Evolutionary conservation across 148 eudicot genomes (phyloP), one percentile per base, ranked within the genome.

Genomic region (Dianthus caryophyllus): DNA sequence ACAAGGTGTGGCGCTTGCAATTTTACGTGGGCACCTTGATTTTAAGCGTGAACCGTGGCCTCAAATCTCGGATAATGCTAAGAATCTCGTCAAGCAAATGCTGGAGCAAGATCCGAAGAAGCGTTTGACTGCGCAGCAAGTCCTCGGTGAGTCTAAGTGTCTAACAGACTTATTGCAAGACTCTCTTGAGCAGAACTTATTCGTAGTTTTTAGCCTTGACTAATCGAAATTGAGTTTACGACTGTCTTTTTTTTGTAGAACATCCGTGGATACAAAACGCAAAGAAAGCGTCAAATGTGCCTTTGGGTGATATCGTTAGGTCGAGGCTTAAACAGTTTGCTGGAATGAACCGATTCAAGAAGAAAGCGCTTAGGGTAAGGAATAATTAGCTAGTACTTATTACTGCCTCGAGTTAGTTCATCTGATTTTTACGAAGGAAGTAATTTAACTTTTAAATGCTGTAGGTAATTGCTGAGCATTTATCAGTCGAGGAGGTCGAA

Each of bases 21-120:
- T 90, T 25, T 69, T 90, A 64, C 74, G 97, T 20, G 97, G 97
- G 4, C 78, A 73, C 41, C 63, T 90, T 36, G 97, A 90, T 81
- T 90, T 90, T 65, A 88, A 90, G 78, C 83, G 94, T 73, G 97
- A 88, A 46, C 97, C 97, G 14, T 90, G 94, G 97, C 89, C 97
- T 75, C 97, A 88, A 73, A 80, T 90, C 61, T 88, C 97, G 39
- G 91, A 88, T 9, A 83, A 70, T 75, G 97, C 97, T 26, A 90
- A 90, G 70, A 83, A 75, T 61, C 91, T 90, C 66, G 97, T 90
- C 30, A 75, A 74, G 68, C 87, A 83, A 77, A 90, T 90, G 97
- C 64, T 90, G 66, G 94, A 90, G 27, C 83, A 84, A 2, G 91
- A 90, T 65, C 91, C 97, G 57, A 78, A 65, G 66, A 90, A 84